These are phyloP conservation scores for Thuidium tamariscinum DNA, from an alignment of 225 moss, liverwort and hornwort genomes.

Conservation along the genomic window DNA sequence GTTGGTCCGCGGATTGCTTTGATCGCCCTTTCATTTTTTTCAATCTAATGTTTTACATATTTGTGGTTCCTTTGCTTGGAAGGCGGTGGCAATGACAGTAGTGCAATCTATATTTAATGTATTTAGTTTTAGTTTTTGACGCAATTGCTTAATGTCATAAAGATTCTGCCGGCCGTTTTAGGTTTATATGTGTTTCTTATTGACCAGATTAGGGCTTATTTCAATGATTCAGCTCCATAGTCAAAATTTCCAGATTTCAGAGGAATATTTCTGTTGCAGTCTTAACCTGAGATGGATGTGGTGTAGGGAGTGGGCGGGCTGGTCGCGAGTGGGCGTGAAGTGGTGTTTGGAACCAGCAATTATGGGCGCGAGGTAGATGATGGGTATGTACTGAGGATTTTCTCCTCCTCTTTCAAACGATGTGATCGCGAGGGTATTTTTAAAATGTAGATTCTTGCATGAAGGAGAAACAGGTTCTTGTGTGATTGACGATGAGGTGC, in stretches of 20 bases:
- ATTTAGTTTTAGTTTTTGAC: neutral
- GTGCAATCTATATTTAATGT: neutral
- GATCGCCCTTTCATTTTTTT: neutral
- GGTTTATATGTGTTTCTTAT: neutral
- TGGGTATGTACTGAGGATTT: conserved; percentile 15
- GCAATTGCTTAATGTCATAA: neutral
- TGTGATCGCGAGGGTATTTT: neutral
- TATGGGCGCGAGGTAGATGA: conserved; percentile 44
- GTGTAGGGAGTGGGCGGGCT: conserved; percentile 43
- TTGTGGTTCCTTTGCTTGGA: neutral
- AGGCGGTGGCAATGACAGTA: neutral
- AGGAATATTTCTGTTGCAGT: neutral
- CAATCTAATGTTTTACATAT: neutral
- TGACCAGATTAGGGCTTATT: neutral
- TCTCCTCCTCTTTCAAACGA: neutral
- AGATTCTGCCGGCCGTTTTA: neutral
- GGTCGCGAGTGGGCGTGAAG: conserved; percentile 4
- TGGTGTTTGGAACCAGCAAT: conserved; percentile 36
- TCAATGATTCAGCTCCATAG: neutral
- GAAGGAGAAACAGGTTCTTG: conserved; percentile 38
- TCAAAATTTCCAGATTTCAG: neutral
- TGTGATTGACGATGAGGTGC: neutral
- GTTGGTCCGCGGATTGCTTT: neutral
- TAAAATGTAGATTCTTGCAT: conserved; percentile 4
- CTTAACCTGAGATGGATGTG: conserved; percentile 1